Base-by-base conservation (phyloP, 2,329 filamentous ascomycete genomes). In the Xylariomycetidae sp. region DNA sequence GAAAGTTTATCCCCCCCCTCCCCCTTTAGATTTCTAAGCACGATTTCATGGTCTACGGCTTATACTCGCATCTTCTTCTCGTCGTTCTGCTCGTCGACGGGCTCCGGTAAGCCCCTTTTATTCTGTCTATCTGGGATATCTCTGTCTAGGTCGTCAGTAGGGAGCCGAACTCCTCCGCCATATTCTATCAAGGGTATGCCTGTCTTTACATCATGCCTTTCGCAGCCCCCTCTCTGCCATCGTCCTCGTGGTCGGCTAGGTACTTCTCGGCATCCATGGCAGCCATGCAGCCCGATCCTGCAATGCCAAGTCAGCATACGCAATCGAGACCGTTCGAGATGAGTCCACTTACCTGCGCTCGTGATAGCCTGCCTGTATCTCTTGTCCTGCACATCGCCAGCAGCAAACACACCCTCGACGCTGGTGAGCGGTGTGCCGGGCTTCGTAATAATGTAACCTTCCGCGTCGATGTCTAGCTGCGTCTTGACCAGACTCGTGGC, bases 301-400 rank as follows among this genome's bases (percentile, higher is more conserved):
- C n/a, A n/a, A n/a, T n/a, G n/a, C n/a, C n/a, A n/a, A 23, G 20
- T 8, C 8, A 23, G 20, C 8, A 23, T 8, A 23, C 8, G 20
- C 8, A 23, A 23, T 8, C 8, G 20, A 23, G n/a, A 23, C 8
- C n/a, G 20, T 8, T 8, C 8, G n/a, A 23, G 20, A 23, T 8
- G n/a, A 23, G n/a, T 8, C 8, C 48, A 77, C 82, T 58, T 70
- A 88, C 88, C 90, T 51, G 92, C 92, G 67, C 89, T 96, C 45
- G 92, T 98, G 48, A 98, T 94, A 29, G 92, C 92, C 70, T 98
- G 92, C 59, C 92, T 80, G 64, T 98, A 98, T 58, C 83, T 80
- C 82, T 97, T 98, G 62, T 98, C 94, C 70, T 98, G 92, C 8
- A 98, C 94, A 59, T 98, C 92, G 45, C 92, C 92, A 8, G 90